Conservation (phyloP, 164 flowering plant species). For the Vitis rupestris region DNA sequence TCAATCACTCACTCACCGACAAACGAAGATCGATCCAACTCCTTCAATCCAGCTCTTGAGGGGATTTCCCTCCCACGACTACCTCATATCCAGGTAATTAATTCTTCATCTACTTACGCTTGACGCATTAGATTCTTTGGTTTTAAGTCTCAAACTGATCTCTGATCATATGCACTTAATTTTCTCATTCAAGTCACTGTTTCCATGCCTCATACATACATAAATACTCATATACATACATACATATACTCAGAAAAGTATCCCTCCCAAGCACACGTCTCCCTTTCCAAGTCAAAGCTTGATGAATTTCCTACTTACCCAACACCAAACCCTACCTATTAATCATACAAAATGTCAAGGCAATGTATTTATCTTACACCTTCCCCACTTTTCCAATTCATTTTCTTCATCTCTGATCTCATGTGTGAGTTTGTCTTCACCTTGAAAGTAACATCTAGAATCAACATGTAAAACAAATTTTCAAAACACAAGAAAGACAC, state of each 20-base stretch:
- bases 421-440: neutral
- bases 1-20: constrained; percentile 61
- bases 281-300: neutral
- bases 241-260: too few relatives aligned
- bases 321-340: neutral
- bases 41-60: neutral
- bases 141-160: neutral
- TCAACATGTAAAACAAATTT: neutral
- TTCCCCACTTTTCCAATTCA: neutral
- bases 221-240: too few relatives aligned
- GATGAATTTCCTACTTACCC: neutral
- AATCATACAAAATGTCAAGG: neutral
- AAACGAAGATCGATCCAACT: constrained; percentile 3
- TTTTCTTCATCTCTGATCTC: neutral
- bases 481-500: neutral
- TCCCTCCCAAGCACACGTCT: neutral
- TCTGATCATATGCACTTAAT: too few relatives aligned
- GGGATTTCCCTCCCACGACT: neutral
- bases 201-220: too few relatives aligned
- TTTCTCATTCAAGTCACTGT: too few relatives aligned
- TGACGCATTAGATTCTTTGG: neutral
- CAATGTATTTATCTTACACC: neutral
- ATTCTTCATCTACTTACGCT: neutral
- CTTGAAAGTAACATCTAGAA: neutral
- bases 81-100: constrained; percentile 3